Evolutionary conservation across 352 stramenopile genomes (phyloP).

Genomic region (Phytophthora idaei): DNA sequence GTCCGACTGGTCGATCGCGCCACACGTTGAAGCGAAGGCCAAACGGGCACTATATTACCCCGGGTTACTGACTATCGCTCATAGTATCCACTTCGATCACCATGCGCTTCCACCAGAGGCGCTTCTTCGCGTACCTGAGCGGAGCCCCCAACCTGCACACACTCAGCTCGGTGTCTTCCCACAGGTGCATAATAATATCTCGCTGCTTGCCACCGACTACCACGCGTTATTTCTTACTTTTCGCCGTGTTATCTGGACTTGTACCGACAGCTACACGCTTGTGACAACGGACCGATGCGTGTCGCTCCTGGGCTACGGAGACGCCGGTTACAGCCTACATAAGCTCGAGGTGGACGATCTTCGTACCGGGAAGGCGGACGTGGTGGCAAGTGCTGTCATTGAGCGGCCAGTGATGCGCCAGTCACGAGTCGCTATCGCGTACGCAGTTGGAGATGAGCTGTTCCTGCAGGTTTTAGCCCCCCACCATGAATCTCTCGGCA

Average conservation of each 20-base stretch:
- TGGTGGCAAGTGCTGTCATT: slow-evolving; percentile 57
- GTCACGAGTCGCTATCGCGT: slow-evolving; percentile 57
- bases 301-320: slow-evolving; percentile 44
- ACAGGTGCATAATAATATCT: slow-evolving; percentile 31
- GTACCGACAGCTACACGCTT: slow-evolving; percentile 54
- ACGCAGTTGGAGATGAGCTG: slow-evolving; percentile 43
- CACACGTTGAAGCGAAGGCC: background rate
- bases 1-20: background rate
- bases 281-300: slow-evolving; percentile 73
- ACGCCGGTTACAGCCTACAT: slow-evolving; percentile 43
- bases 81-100: background rate
- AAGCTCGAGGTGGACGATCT: slow-evolving; percentile 42
- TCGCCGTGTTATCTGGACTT: background rate
- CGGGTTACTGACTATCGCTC: background rate
- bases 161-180: slow-evolving; percentile 40
- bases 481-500: slow-evolving; percentile 11
- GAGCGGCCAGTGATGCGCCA: slow-evolving; percentile 31
- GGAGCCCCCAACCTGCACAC: slow-evolving; percentile 65
- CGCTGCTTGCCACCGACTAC: background rate
- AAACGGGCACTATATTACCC: background rate
- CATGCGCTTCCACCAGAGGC: slow-evolving; percentile 56
- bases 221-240: background rate
- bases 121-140: slow-evolving; percentile 69
- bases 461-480: slow-evolving; percentile 38
- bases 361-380: slow-evolving; percentile 29